Evolutionary conservation across 2,329 filamentous ascomycete genomes (phyloP).

Genomic region (Tolypocladium capitatum): DNA sequence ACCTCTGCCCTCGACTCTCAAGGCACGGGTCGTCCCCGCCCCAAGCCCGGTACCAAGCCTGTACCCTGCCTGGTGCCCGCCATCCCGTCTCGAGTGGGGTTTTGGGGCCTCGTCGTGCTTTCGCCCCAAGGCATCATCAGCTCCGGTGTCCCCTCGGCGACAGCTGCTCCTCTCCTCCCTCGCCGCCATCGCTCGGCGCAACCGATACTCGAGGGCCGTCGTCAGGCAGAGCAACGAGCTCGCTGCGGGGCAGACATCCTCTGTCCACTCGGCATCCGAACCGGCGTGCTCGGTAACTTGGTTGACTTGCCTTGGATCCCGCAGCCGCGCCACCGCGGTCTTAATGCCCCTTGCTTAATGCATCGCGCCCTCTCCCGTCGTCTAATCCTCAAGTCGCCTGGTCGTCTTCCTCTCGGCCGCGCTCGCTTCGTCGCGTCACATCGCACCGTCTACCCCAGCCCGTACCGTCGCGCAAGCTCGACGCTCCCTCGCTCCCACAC

Average conservation of each 20-base stretch:
- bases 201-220: neutral
- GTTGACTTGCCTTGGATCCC: neutral
- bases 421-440: neutral
- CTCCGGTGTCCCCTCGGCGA: neutral
- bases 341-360: neutral
- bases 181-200: neutral
- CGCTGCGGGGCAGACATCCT: neutral
- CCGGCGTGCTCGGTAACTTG: slow-evolving; percentile 1
- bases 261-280: slow-evolving; percentile 1
- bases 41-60: slow-evolving; percentile 16
- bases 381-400: neutral
- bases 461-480: neutral
- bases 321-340: neutral
- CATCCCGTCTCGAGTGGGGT: slow-evolving; percentile 8
- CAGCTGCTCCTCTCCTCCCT: neutral
- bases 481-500: neutral
- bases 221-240: neutral
- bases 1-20: slow-evolving; percentile 1
- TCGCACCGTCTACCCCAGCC: neutral
- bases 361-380: neutral
- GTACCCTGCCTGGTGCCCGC: slow-evolving; percentile 12
- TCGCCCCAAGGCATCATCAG: slow-evolving; percentile 3
- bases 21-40: slow-evolving; percentile 6
- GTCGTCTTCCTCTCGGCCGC: neutral
- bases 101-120: slow-evolving; percentile 1